Conservation (phyloP, 305 asterid species). For the Fraxinus angustifolia region DNA sequence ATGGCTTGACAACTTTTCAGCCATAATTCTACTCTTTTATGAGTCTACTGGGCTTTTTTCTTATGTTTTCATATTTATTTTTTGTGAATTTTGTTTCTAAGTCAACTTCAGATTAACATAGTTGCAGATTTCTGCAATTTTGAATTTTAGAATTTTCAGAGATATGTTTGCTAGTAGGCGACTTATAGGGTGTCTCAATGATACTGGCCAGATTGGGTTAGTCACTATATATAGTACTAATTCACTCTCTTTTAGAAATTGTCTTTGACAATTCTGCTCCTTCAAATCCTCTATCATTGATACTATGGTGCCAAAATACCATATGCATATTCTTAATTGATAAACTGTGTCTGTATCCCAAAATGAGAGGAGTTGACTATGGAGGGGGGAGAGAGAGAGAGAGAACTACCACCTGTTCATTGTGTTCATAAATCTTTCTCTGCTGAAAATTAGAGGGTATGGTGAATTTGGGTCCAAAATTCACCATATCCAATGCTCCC, state of each 20-base stretch:
- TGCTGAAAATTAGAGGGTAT: slow-evolving; percentile 70
- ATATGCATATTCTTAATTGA: not conserved
- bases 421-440: slow-evolving; percentile 71
- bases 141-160: not conserved
- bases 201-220: not conserved
- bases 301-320: not conserved
- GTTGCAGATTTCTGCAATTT: not conserved
- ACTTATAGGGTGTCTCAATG: not conserved
- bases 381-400: no score
- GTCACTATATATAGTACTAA: not conserved
- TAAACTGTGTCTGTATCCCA: not conserved
- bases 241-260: not conserved
- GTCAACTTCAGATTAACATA: not conserved
- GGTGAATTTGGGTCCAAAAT: slow-evolving; percentile 76
- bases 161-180: not conserved
- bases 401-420: slow-evolving; percentile 58
- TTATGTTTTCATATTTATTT: not conserved
- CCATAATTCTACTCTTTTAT: not conserved
- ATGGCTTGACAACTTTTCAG: not conserved
- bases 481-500: slow-evolving; percentile 97
- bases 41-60: not conserved
- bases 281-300: not conserved
- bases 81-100: not conserved
- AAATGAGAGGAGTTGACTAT: not conserved
- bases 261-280: not conserved